Percentiles rank a stretch among this genome's conserved stretches.
Conservation (phyloP, 495 filamentous ascomycete species). For the Achaetomiella virescens region DNA sequence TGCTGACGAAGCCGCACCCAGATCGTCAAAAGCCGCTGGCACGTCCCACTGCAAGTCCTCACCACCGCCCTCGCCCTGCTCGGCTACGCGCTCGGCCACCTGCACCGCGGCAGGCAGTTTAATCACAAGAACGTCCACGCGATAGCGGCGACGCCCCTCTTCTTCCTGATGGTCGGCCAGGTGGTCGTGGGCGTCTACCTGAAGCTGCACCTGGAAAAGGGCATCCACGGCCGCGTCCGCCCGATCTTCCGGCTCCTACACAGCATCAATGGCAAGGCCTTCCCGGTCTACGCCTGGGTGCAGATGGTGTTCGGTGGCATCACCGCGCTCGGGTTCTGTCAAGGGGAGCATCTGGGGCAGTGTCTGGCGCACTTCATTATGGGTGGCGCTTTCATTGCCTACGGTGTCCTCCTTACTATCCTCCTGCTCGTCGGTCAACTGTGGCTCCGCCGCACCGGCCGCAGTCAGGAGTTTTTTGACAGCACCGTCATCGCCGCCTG, state of each 20-base stretch:
- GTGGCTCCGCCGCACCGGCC: conserved; percentile 77
- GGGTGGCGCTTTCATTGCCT: conserved; percentile 93
- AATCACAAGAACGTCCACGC: conserved; percentile 70
- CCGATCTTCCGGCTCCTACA: conserved; percentile 65
- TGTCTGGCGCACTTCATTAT: conserved; percentile 98
- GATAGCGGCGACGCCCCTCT: conserved; percentile 68
- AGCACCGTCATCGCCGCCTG: conserved; percentile 83
- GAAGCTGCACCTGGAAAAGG: conserved; percentile 79
- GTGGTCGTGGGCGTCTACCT: conserved; percentile 79
- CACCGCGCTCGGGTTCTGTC: conserved; percentile 88
- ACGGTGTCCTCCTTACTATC: conserved; percentile 82
- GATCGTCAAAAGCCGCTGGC: conserved; percentile 88
- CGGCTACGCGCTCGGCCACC: conserved; percentile 86
- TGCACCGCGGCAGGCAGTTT: conserved; percentile 85
- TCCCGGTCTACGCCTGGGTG: conserved; percentile 83
- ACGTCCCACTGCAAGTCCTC: conserved; percentile 81
- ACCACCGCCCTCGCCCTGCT: conserved; percentile 69
- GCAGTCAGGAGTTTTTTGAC: conserved; percentile 97
- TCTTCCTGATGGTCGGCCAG: conserved; percentile 71
- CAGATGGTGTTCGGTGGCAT: conserved; percentile 98
- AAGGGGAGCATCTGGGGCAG: conserved; percentile 84
- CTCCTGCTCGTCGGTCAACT: conserved; percentile 80
- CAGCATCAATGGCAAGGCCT: conserved; percentile 74
- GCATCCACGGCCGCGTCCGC: conserved; percentile 72
- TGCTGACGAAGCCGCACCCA: conserved; percentile 29